These are phyloP conservation scores for Penicillium canariense DNA, from an alignment of 495 filamentous ascomycete species.

Conservation along the genomic window DNA sequence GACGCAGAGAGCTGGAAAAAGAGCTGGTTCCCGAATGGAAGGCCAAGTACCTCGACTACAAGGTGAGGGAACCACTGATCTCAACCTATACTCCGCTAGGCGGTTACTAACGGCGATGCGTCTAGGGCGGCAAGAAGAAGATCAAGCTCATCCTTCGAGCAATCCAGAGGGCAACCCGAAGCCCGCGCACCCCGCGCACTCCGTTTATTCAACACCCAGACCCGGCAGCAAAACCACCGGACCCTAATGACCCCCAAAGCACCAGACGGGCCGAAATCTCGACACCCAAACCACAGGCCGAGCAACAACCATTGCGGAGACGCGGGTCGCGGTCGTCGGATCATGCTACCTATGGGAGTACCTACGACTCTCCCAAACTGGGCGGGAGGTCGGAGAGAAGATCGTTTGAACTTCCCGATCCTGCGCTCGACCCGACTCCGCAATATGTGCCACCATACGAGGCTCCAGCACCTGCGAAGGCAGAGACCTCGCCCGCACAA, in stretches of 20 bases:
- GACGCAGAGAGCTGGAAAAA: constrained; percentile 70
- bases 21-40: constrained; percentile 92
- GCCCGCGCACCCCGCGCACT: constrained; percentile 42
- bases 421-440: constrained; percentile 58
- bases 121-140: constrained; percentile 77
- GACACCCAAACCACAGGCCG: constrained; percentile 24
- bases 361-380: constrained; percentile 57
- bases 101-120: not conserved
- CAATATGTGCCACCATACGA: constrained; percentile 28
- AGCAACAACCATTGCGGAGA: constrained; percentile 40
- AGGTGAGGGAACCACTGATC: constrained; percentile 44
- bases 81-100: not conserved
- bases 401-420: constrained; percentile 67
- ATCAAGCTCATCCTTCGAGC: constrained; percentile 77
- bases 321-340: constrained; percentile 41
- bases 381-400: constrained; percentile 39
- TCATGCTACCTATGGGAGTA: constrained; percentile 67
- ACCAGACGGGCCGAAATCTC: constrained; percentile 11
- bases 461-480: constrained; percentile 8
- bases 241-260: constrained; percentile 10
- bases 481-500: constrained; percentile 28
- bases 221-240: too few relatives aligned
- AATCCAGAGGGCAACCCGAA: constrained; percentile 57
- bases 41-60: constrained; percentile 90
- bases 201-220: constrained; percentile 31